Evolutionary conservation across 192 early-diverging fungal species (phyloP), one percentile per base, ranked within the genome.

Genomic region (Backusella macrospora): DNA sequence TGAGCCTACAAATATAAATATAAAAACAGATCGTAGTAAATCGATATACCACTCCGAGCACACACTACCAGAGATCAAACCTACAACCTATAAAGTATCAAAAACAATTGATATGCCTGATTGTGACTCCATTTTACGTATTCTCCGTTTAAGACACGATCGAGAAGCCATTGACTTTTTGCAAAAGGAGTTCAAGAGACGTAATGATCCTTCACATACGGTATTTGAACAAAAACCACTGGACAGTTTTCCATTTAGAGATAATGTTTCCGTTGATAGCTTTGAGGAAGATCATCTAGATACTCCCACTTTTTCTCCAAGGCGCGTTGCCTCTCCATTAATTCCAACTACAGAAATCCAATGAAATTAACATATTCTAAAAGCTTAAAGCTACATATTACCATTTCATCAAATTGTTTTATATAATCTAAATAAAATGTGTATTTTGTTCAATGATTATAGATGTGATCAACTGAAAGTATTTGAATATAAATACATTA

Each of bases 91-190:
- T 15, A 63, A 42, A 43, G 70, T 48, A 23, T 75, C 44, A 37
- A 72, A 48, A 44, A 70, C 82, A 73, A 78, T 49, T 16, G 76
- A 78, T 34, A 29, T 81, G 38, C 85, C 85, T 6, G 82, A 80
- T 42, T 77, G 81, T 16, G 86, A 87, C 62, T 73, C 83, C 1
- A 78, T 87, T 16, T 64, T 87, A 59, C 76, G 86, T 59, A 83
- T 87, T 40, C 68, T 87, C 42, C 72, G 86, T 65, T 80, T 85
- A 80, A 80, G 82, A 43, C 68, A 68, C 12, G 83, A 79, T 7
- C 78, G 81, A 29, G 40, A 62, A 21, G 83, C 81, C 14, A 70
- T 78, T 7, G 72, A 76, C 6, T 87, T 85, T 46, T 67, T 87
- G 6, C 71, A 76, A 29, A 76, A 73, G 4, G 72, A 81, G 13